Conservation (phyloP, 805 yeast genomes). For the Starmerella etchellsii region DNA sequence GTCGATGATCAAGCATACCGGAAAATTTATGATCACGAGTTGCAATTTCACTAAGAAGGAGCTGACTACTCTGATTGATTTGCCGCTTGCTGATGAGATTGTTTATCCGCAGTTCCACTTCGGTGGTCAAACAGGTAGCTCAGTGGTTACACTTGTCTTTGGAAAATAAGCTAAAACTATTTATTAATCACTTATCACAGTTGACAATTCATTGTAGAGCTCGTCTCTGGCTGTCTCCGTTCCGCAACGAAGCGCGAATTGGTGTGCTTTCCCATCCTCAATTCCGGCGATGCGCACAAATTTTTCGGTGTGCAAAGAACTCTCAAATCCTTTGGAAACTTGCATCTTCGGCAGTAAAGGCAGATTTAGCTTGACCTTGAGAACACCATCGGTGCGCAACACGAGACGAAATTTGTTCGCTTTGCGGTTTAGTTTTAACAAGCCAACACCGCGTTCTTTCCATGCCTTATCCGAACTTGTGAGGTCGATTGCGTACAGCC, state of each 20-base stretch:
- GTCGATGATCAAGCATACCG: slow-evolving; percentile 41
- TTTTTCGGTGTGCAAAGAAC: slow-evolving; percentile 73
- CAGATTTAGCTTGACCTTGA: slow-evolving; percentile 68
- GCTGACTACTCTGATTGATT: slow-evolving; percentile 31
- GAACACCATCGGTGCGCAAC: slow-evolving; percentile 81
- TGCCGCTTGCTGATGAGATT: slow-evolving; percentile 31
- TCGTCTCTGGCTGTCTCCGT: slow-evolving; percentile 47
- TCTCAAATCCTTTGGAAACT: slow-evolving; percentile 67
- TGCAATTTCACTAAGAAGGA: slow-evolving; percentile 88
- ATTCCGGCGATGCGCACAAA: slow-evolving; percentile 63
- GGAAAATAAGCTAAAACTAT: background rate
- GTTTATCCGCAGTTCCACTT: slow-evolving; percentile 75
- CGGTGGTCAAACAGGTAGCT: slow-evolving; percentile 80
- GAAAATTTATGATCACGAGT: slow-evolving; percentile 66
- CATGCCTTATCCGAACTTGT: slow-evolving; percentile 69
- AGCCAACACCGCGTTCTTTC: slow-evolving; percentile 92
- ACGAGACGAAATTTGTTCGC: slow-evolving; percentile 48
- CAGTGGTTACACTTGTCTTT: slow-evolving; percentile 81
- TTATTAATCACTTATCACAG: background rate
- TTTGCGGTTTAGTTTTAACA: slow-evolving; percentile 55
- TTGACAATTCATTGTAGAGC: slow-evolving; percentile 33
- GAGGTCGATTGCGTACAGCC: slow-evolving; percentile 50
- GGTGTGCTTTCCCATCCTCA: slow-evolving; percentile 56
- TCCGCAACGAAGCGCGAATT: slow-evolving; percentile 67
- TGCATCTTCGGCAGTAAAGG: slow-evolving; percentile 52